These are phyloP conservation scores for Reutealis trisperma DNA, from an alignment of 345 rosid species.

Conservation along the genomic window DNA sequence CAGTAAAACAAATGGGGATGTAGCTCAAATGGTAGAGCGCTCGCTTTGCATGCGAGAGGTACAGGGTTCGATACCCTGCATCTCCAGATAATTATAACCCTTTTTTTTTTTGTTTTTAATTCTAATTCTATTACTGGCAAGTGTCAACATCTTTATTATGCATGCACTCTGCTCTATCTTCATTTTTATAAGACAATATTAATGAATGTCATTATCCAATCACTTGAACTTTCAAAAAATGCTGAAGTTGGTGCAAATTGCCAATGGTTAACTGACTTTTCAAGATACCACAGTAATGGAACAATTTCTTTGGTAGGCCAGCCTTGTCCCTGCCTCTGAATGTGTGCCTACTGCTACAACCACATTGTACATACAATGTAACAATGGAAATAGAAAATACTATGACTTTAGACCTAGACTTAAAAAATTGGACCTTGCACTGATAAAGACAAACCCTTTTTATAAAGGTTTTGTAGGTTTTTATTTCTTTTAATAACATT, in stretches of 20 bases:
- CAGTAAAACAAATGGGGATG: slow-evolving; percentile 33
- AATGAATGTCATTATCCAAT: background rate
- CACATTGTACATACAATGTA: too few species aligned
- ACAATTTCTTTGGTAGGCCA: background rate
- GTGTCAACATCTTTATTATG: too few species aligned
- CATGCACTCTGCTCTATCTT: too few species aligned
- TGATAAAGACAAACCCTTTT: too few species aligned
- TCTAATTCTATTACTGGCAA: too few species aligned
- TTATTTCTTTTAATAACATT: too few species aligned
- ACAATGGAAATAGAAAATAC: too few species aligned
- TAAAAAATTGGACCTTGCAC: too few species aligned
- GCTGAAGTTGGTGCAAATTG: background rate
- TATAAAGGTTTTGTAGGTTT: too few species aligned
- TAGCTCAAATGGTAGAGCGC: slow-evolving; percentile 62
- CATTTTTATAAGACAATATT: too few species aligned
- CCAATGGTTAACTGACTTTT: background rate
- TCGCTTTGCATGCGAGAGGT: slow-evolving; percentile 94
- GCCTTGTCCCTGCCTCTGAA: background rate
- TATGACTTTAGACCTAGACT: too few species aligned
- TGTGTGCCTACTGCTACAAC: background rate
- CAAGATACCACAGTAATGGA: background rate
- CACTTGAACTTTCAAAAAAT: background rate
- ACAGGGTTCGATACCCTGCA: slow-evolving; percentile 89
- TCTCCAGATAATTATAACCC: slow-evolving; percentile 59
- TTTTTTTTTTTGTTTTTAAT: slow-evolving; percentile 28